These are phyloP conservation scores for Sugiyamaella neomexicana DNA, from an alignment of 1,139 yeast genomes.

Conservation along the genomic window DNA sequence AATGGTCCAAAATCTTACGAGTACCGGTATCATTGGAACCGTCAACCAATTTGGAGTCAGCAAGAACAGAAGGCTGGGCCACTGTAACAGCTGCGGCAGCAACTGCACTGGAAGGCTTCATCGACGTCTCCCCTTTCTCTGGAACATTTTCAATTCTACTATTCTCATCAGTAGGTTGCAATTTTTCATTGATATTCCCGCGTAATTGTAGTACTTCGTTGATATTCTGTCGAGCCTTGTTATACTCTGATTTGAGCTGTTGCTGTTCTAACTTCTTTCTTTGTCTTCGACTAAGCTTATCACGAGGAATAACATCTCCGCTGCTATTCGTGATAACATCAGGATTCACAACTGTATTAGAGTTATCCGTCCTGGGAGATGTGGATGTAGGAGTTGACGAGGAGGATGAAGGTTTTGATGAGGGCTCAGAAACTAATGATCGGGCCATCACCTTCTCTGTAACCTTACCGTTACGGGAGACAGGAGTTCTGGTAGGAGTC, in stretches of 20 bases:
- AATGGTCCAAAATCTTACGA: neutral
- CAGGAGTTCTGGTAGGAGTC: neutral
- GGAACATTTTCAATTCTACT: neutral
- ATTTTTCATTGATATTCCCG: constrained; percentile 6
- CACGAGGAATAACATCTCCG: neutral
- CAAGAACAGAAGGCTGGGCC: neutral
- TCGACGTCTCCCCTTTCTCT: constrained; percentile 4
- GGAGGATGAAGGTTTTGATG: neutral
- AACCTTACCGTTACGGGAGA: neutral
- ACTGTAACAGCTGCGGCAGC: neutral
- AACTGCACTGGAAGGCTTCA: neutral
- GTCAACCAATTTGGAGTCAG: neutral
- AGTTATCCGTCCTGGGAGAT: neutral
- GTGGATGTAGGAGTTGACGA: neutral
- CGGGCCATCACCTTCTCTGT: neutral
- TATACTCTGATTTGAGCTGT: constrained; percentile 21
- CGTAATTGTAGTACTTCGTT: constrained; percentile 6
- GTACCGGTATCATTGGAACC: neutral
- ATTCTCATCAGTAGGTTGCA: neutral
- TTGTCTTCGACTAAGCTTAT: constrained; percentile 26
- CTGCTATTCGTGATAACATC: constrained; percentile 3
- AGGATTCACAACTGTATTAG: constrained; percentile 1
- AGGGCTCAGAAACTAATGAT: neutral
- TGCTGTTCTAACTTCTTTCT: constrained; percentile 27
- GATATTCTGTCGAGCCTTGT: constrained; percentile 20